Evolutionary conservation across 2,329 filamentous ascomycete genomes (phyloP), one percentile per base, ranked within the genome.

Genomic region (Dactylellina haptotyla): DNA sequence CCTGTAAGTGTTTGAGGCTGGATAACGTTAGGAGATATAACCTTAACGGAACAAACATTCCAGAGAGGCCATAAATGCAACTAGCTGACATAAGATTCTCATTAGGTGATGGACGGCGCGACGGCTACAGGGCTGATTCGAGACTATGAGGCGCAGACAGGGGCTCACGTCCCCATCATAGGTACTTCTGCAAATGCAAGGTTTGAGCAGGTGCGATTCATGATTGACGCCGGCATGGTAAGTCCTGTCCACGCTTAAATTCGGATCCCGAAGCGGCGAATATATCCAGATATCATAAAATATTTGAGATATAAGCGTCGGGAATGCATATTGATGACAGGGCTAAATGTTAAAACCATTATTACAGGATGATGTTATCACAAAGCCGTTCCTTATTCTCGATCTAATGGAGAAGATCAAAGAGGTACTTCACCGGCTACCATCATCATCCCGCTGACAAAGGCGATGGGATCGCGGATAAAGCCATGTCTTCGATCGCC

Each of bases 181-280:
- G 90, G 89, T n/a, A 89, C 91, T n/a, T 93, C 90, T 37, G 91
- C 91, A 1, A 93, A 93, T 80, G 90, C 90, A 37, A 84, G 91
- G 78, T 85, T 86, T 3, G 89, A 92, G 82, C 90, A 93, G 23
- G 57, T 74, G 14, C 62, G 67, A 23, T 66, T 85, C 76, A 90
- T 91, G 61, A 86, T 90, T 78, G 84, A 86, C 63, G 89, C 89
- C 20, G 90, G 90, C 37, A 92, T 93, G 82, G 89, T 89, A 81
- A 83, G 67, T 43, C 20, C 4, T 9, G n/a, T n/a, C 39, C 4
- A 12, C 4, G 57, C 12, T 48, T 43, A 14, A 8, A 18, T 20
- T 20, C 54, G 18, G 51, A 9, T 34, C 18, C 66, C 58, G 51
- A 48, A 58, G 3, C 14, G 14, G 57, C 57, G 57, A 56, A 14